phyloP scores from a whole-genome alignment of 2,329 filamentous ascomycete species.

The Venturia nashicola region DNA sequence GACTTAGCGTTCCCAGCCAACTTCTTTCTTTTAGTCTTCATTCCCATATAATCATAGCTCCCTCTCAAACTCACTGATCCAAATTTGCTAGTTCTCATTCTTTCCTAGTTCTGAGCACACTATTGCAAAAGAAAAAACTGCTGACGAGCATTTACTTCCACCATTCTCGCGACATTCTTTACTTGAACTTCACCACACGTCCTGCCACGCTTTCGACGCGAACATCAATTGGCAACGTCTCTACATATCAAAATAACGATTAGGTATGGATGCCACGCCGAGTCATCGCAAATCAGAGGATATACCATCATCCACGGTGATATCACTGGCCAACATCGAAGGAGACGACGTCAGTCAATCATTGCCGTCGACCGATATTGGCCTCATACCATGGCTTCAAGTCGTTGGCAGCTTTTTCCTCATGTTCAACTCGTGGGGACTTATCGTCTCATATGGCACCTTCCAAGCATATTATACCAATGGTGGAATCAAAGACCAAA shows the following conservation, averaged over 20 bases:
- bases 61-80: neutral
- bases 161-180: neutral
- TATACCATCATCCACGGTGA: neutral
- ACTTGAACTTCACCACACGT: neutral
- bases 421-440: no score
- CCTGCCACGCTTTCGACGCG: neutral
- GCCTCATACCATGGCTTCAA: constrained; percentile 6
- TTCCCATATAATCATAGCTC: no score
- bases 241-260: neutral
- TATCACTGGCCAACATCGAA: neutral
- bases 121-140: neutral
- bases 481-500: no score
- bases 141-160: neutral
- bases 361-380: neutral
- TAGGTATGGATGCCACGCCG: neutral
- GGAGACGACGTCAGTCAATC: neutral
- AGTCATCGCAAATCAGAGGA: neutral
- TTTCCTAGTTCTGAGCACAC: neutral
- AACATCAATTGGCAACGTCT: neutral
- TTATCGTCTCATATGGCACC: no score
- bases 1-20: no score
- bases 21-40: no score
- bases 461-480: no score
- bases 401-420: no score
- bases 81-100: neutral